phyloP scores from a whole-genome alignment of 2,329 filamentous ascomycete species.

The Cordyceps cicadae region DNA sequence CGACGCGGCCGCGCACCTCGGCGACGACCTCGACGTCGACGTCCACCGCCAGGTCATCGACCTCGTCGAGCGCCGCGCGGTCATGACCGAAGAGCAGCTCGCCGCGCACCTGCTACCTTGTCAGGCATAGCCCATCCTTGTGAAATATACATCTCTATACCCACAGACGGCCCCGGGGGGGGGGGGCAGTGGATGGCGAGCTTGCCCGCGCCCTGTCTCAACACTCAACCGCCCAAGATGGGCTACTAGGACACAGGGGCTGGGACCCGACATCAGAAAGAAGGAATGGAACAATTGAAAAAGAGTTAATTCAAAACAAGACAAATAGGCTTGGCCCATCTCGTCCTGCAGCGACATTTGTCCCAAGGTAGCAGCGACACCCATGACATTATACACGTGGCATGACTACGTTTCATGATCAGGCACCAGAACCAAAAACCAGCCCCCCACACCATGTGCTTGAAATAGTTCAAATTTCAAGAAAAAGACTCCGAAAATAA shows the following conservation, averaged over 20 bases:
- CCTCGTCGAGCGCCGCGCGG: slow-evolving; percentile 31
- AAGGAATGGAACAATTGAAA: not conserved
- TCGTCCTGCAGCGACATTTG: not conserved
- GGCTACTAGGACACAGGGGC: not conserved
- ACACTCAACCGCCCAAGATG: not conserved
- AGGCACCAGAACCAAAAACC: not conserved
- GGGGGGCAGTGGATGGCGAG: no score
- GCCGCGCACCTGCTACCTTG: slow-evolving; percentile 18
- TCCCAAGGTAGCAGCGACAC: not conserved
- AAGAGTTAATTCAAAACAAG: not conserved
- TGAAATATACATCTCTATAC: not conserved
- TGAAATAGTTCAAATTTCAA: not conserved
- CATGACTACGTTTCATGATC: not conserved
- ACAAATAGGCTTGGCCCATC: not conserved
- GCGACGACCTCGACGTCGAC: slow-evolving; percentile 22
- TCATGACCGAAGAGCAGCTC: slow-evolving; percentile 28
- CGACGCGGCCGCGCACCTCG: slow-evolving; percentile 34
- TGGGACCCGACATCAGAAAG: not conserved
- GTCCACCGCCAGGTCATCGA: slow-evolving; percentile 34
- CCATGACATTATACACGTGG: not conserved
- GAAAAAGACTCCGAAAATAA: no score
- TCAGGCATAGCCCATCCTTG: not conserved
- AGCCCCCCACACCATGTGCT: not conserved
- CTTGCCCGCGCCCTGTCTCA: not conserved
- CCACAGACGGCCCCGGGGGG: no score